Conservation (phyloP, 805 yeast genomes). For the Blastobotrys terrestris region DNA sequence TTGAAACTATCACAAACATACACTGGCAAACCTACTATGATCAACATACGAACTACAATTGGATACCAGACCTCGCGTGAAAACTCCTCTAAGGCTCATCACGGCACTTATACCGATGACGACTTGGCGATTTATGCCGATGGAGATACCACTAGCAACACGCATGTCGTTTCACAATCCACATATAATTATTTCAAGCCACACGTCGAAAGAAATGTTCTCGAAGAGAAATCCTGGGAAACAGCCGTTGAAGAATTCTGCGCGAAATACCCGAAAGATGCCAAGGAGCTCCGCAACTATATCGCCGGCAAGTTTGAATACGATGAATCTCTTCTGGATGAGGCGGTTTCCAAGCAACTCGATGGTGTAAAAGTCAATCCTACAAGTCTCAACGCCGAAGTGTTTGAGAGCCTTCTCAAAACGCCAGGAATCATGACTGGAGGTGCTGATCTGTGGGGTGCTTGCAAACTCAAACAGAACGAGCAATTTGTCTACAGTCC, state of each 20-base stretch:
- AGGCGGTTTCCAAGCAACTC: neutral
- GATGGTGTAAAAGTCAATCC: slow-evolving; percentile 2
- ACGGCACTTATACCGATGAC: slow-evolving; percentile 33
- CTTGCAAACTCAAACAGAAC: slow-evolving; percentile 28
- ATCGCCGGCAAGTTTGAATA: slow-evolving; percentile 28
- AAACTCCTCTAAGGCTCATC: slow-evolving; percentile 33
- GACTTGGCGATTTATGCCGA: slow-evolving; percentile 20
- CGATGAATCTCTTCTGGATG: slow-evolving; percentile 29
- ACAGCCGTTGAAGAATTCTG: slow-evolving; percentile 21
- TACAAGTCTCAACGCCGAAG: slow-evolving; percentile 12
- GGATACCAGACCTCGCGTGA: slow-evolving; percentile 32
- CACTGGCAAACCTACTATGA: slow-evolving; percentile 33
- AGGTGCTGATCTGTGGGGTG: slow-evolving; percentile 32
- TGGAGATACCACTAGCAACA: slow-evolving; percentile 14
- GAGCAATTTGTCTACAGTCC: slow-evolving; percentile 27
- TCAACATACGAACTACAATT: slow-evolving; percentile 33
- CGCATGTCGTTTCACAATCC: slow-evolving; percentile 24
- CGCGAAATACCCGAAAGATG: slow-evolving; percentile 28
- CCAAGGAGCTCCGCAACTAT: slow-evolving; percentile 25
- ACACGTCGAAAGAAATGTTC: neutral
- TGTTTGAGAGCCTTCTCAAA: slow-evolving; percentile 28
- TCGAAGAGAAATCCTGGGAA: slow-evolving; percentile 27
- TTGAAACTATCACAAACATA: slow-evolving; percentile 30
- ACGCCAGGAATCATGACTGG: slow-evolving; percentile 31
- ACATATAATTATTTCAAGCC: slow-evolving; percentile 30